phyloP scores from a whole-genome alignment of 257 asterid species.

The Primulina huaijiensis region DNA sequence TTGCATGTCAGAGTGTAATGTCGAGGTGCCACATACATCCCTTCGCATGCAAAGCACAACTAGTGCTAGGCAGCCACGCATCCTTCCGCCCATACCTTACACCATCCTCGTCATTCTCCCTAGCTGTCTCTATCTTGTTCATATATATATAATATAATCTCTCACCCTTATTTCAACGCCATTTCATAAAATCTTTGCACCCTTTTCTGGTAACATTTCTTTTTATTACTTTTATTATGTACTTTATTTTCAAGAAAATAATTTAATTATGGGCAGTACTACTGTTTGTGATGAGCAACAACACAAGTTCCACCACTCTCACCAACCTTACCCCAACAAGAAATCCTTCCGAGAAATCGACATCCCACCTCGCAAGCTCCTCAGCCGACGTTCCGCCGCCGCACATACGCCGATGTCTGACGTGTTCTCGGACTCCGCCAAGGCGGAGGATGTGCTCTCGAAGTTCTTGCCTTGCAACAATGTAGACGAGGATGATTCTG shows the following conservation, averaged over 20 bases:
- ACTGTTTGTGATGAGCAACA: conserved; percentile 49
- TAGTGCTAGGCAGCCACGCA: conserved; percentile 81
- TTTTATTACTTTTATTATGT: too few relatives aligned
- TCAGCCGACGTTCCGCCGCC: conserved; percentile 38
- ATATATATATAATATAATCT: neutral
- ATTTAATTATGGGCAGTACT: conserved; percentile 44
- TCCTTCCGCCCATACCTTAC: conserved; percentile 63
- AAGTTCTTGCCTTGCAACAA: conserved; percentile 71
- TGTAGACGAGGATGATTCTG: conserved; percentile 43
- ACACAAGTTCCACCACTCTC: conserved; percentile 62
- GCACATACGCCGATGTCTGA: conserved; percentile 23
- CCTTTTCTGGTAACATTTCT: neutral
- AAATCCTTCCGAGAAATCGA: conserved; percentile 71
- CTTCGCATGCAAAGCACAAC: conserved; percentile 58
- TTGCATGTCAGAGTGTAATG: conserved; percentile 57
- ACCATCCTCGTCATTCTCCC: conserved; percentile 52
- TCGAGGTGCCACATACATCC: conserved; percentile 71
- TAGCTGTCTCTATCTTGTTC: neutral
- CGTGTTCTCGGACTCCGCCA: conserved; percentile 45
- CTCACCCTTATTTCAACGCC: neutral
- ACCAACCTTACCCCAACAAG: conserved; percentile 64
- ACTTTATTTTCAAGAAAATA: neutral
- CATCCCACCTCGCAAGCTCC: conserved; percentile 74
- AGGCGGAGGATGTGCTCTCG: conserved; percentile 53
- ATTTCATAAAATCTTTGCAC: neutral